These are phyloP conservation scores for Aspergillaceae sp. DNA, from an alignment of 2,329 filamentous ascomycete species.

Conservation along the genomic window DNA sequence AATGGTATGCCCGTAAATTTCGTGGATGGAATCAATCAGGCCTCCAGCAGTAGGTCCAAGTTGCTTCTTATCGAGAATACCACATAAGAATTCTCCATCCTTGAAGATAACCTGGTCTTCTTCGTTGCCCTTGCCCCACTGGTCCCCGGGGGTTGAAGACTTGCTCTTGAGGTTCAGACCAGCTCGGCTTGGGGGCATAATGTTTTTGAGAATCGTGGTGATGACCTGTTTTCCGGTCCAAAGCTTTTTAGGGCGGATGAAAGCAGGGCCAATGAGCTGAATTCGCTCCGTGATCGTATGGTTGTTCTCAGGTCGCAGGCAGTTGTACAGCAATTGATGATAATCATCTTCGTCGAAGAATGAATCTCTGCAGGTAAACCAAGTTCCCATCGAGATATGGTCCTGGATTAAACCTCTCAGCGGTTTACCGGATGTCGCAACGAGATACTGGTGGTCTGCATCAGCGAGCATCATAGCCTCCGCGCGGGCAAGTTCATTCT, in stretches of 20 bases:
- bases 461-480: constrained; percentile 91
- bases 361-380: constrained; percentile 81
- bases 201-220: constrained; percentile 86
- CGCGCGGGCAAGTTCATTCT: constrained; percentile 87
- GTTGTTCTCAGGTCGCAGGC: constrained; percentile 78
- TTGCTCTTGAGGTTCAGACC: constrained; percentile 72
- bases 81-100: constrained; percentile 77
- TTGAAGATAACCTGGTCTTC: constrained; percentile 76
- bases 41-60: constrained; percentile 82
- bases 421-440: constrained; percentile 85
- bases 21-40: constrained; percentile 84
- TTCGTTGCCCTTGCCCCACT: constrained; percentile 65
- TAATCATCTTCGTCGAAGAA: constrained; percentile 85
- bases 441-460: constrained; percentile 94
- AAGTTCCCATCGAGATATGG: constrained; percentile 90
- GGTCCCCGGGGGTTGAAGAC: constrained; percentile 65
- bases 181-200: constrained; percentile 66
- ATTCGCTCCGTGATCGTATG: constrained; percentile 79
- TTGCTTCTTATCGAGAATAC: constrained; percentile 92
- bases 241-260: constrained; percentile 68
- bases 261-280: constrained; percentile 67
- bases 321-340: constrained; percentile 86
- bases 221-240: constrained; percentile 98
- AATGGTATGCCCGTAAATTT: constrained; percentile 78
- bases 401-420: constrained; percentile 95